phyloP scores from a whole-genome alignment of 192 early-diverging fungal genomes.

The Backusella westeae region DNA sequence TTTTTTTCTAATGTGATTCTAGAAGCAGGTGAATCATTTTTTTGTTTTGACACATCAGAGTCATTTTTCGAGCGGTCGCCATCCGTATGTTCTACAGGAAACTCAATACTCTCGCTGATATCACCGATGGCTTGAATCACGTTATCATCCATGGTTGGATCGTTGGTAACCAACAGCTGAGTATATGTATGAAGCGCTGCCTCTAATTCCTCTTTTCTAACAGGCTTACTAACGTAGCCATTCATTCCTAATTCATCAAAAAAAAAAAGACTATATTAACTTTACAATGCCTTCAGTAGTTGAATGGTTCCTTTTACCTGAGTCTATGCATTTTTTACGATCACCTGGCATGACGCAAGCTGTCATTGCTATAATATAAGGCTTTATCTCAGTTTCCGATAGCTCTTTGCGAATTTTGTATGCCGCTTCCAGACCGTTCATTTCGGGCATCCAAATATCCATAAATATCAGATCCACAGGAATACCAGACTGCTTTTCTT shows the following conservation, averaged over 20 bases:
- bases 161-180: neutral
- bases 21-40: neutral
- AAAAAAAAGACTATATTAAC: neutral
- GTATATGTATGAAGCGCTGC: conserved; percentile 12
- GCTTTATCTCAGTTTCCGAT: neutral
- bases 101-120: neutral
- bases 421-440: conserved; percentile 48
- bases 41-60: neutral
- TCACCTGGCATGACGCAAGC: conserved; percentile 31
- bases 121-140: neutral
- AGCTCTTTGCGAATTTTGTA: conserved; percentile 27
- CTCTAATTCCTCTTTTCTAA: conserved; percentile 46
- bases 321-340: conserved; percentile 23
- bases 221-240: conserved; percentile 49
- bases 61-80: neutral
- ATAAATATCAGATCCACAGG: conserved; percentile 37
- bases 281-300: neutral
- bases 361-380: conserved; percentile 38
- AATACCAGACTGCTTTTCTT: neutral
- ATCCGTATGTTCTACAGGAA: neutral
- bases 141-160: neutral
- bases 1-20: neutral
- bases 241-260: conserved; percentile 37
- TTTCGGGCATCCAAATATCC: conserved; percentile 51
- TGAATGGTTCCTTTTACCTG: conserved; percentile 6